These are phyloP conservation scores for Phoma sp. DNA, from an alignment of 2,329 filamentous ascomycete genomes.

Conservation along the genomic window DNA sequence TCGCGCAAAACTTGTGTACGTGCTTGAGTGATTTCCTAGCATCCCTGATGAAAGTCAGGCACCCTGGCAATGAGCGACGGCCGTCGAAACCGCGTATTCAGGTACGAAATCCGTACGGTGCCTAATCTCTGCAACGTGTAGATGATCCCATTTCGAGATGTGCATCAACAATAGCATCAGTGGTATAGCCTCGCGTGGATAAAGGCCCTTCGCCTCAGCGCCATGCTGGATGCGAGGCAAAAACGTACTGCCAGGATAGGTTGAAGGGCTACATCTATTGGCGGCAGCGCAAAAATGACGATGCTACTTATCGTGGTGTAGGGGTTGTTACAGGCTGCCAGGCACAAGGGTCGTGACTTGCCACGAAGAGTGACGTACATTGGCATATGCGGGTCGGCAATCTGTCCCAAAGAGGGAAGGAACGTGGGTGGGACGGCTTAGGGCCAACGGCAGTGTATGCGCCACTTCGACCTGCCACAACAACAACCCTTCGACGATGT, in stretches of 20 bases:
- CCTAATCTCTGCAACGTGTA: background rate
- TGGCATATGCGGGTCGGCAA: conserved; percentile 1
- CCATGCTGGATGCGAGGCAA: background rate
- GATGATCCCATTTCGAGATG: background rate
- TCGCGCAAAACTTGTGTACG: background rate
- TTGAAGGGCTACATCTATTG: background rate
- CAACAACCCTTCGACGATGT: background rate
- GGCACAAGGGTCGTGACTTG: conserved; percentile 2
- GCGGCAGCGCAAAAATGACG: conserved; percentile 3
- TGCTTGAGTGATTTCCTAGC: background rate
- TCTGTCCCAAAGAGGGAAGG: background rate
- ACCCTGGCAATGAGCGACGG: background rate
- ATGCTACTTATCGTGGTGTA: background rate
- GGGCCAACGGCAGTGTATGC: conserved; percentile 5
- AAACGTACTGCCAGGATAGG: background rate
- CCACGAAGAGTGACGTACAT: conserved; percentile 2
- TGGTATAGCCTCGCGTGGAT: conserved; percentile 1
- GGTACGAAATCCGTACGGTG: background rate
- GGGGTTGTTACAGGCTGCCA: conserved; percentile 9
- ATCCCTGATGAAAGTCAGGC: background rate
- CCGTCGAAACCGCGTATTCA: background rate
- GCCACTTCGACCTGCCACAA: background rate
- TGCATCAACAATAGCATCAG: background rate
- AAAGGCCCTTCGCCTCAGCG: background rate
- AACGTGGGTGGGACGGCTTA: background rate